These are phyloP conservation scores for Paramecium bursaria DNA, from an alignment of 73 alveolate genomes.

Conservation along the genomic window DNA sequence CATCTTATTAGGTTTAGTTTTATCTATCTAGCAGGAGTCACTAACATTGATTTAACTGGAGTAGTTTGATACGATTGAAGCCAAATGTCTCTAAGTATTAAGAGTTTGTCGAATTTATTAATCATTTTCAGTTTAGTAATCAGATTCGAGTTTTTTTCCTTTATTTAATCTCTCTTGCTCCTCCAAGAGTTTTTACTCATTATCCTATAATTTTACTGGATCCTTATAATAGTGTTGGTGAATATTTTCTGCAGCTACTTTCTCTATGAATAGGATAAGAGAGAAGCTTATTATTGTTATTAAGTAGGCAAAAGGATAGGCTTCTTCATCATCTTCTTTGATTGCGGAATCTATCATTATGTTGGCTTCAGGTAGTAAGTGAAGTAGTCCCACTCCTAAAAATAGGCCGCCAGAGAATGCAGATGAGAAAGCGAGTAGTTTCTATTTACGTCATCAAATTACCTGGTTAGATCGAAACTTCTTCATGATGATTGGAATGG, in stretches of 20 bases:
- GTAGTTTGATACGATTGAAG: no score
- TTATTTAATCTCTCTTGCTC: conserved; percentile 15
- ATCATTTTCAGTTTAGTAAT: no score
- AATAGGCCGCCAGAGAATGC: conserved; percentile 82
- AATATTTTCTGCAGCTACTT: not conserved
- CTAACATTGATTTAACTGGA: no score
- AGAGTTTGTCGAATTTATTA: not conserved
- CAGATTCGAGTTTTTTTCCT: not conserved
- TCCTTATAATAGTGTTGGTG: not conserved
- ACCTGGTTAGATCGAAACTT: no score
- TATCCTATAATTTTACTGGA: conserved; percentile 14
- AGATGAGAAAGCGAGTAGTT: conserved; percentile 69
- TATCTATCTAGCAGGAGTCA: conserved; percentile 64
- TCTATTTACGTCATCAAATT: no score
- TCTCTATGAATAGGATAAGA: not conserved
- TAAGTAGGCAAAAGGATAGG: not conserved
- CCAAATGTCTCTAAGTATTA: no score
- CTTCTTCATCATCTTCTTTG: not conserved
- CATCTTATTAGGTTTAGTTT: not conserved
- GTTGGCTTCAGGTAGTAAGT: conserved; percentile 78
- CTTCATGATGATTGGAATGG: no score
- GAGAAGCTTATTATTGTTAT: not conserved
- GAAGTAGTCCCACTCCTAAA: conserved; percentile 79
- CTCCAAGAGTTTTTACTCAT: conserved; percentile 1
- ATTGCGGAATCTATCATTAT: conserved; percentile 72